Evolutionary conservation across 768 basidiomycete genomes (phyloP), one percentile per base, ranked within the genome.

Genomic region (Jaapia argillacea): DNA sequence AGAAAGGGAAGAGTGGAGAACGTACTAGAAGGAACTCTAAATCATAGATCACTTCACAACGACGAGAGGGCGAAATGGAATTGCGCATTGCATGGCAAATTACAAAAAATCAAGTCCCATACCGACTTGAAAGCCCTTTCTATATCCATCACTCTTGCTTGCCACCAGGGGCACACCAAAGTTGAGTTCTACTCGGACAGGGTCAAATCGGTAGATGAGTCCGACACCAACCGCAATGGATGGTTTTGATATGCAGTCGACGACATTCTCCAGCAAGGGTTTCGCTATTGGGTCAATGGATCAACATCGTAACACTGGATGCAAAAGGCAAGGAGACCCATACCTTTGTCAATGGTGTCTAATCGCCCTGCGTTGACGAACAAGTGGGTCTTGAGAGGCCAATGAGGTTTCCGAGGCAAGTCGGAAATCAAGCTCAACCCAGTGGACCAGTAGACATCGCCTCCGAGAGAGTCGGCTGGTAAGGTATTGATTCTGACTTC

Each of bases 181-280:
- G 59, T 93, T 94, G 46, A 89, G 67, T 60, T 96, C 92, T 22
- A 90, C 70, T n/a, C 92, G 71, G 16, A 89, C 70, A 4, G 87
- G 83, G 47, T 88, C 83, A 50, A 91, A 81, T 26, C 78, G 70
- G 55, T 91, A 93, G 24, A 93, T 74, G 13, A 96, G 63, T 3
- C 91, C 92, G 10, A 91, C 53, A 5, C 91, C 91, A 1, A 74
- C 85, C 2, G 85, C 85, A 38, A 93, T 63, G 0, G 85, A 85
- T 0, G 91, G 85, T 36, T 61, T 63, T 2, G 62, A 51, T 16
- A 83, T 51, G 23, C 69, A 61, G 21, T 54, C 51, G 6, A 57
- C 50, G 22, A 81, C 43, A 36, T 63, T 72, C 18, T 70, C 63
- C 24, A 50, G 28, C 4, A 74, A 52, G 5, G 66, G 49, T 50